Base-by-base conservation (phyloP, 169 alveolate species). In the Babesia sp. region DNA sequence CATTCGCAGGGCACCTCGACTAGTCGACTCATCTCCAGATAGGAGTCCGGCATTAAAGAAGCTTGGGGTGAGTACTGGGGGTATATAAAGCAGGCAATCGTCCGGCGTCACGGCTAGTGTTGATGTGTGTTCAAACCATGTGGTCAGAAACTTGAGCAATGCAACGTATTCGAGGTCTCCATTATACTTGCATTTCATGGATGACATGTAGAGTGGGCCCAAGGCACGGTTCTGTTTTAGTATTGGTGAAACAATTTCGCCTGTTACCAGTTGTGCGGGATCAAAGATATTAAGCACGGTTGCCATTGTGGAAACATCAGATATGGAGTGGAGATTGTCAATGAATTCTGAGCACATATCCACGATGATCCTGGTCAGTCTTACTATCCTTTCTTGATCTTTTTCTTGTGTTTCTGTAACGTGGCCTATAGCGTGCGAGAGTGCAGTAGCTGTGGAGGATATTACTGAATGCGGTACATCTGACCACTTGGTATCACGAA, bases 31-130 rank as follows among this genome's bases (percentile, higher is more conserved):
- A 28, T 69, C 70, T 1, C 41, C 41, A 16, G 79, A 69, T 22
- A 69, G 44, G 20, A 69, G 60, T 24, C 79, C 79, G 12, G 31
- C 2, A 64, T 69, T 69, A 69, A 69, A 69, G 50, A 69, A 69
- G 4, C 31, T 12, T 2, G 57, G 67, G 12, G 14, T 54, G 7
- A 69, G 46, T 22, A 51, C 5, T 39, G 79, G 59, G 3, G 79
- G 79, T 34, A 69, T 18, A 26, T 46, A 29, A 3, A 9, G 24
- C 5, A 64, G 48, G 36, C 63, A 46, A 26, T 45, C 50, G 34
- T 3, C 41, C 24, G 60, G 53, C 3, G 9, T 14, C 16, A 64
- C 24, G 11, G 26, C 20, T 1, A 33, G 14, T 7, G 39, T 50
- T 12, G 42, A 5, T 31, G 41, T 24, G 50, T 54, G 57, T 5